Conservation (phyloP, 768 basidiomycete species). For the Strobilomyces echinocephalus region DNA sequence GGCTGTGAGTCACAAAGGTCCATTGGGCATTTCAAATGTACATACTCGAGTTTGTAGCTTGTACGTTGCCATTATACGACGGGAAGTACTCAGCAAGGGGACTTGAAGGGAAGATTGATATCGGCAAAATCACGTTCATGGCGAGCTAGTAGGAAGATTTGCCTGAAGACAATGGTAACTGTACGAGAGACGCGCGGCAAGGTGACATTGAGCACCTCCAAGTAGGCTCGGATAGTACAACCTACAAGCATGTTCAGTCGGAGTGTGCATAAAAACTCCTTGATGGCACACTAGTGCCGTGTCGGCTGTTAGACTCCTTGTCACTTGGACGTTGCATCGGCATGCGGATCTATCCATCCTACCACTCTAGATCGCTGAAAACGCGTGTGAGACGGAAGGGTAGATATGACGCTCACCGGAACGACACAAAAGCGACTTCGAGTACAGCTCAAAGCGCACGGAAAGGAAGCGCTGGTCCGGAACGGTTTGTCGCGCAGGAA, state of each 20-base stretch:
- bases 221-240: not conserved
- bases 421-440: too few relatives aligned
- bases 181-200: not conserved
- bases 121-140: conserved; percentile 9
- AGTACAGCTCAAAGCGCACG: too few relatives aligned
- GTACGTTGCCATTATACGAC: not conserved
- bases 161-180: not conserved
- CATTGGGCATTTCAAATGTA: not conserved
- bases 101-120: not conserved
- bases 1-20: not conserved
- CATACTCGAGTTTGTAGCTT: not conserved
- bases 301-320: too few relatives aligned
- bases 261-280: too few relatives aligned
- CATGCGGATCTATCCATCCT: too few relatives aligned
- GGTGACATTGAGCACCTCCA: not conserved
- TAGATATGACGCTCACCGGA: too few relatives aligned
- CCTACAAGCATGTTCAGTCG: not conserved
- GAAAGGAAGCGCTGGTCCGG: too few relatives aligned
- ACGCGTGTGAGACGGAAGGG: too few relatives aligned
- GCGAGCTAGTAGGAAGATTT: not conserved
- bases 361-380: too few relatives aligned
- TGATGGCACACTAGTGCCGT: too few relatives aligned
- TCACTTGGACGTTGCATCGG: too few relatives aligned
- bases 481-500: too few relatives aligned
- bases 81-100: not conserved